Evolutionary conservation across 2,329 filamentous ascomycete genomes (phyloP).

Genomic region (Gaeumannomyces sp.): DNA sequence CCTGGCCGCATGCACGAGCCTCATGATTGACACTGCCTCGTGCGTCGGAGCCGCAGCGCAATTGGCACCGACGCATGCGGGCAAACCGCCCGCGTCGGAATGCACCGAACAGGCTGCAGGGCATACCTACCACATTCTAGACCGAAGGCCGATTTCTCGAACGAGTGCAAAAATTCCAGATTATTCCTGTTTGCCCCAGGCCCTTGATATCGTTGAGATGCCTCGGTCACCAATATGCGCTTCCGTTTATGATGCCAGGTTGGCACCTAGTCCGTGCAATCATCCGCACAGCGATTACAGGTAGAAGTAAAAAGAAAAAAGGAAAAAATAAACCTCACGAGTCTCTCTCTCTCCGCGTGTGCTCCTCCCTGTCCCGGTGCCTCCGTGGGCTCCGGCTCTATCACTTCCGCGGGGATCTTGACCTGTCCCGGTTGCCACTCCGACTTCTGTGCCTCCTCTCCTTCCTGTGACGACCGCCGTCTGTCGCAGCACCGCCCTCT

Average conservation of each 20-base stretch:
- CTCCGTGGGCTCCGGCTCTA: slow-evolving; percentile 24
- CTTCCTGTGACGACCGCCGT: neutral
- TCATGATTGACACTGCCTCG: neutral
- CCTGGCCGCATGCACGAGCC: neutral
- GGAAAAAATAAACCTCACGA: neutral
- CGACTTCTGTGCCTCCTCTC: slow-evolving; percentile 7
- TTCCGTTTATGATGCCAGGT: neutral
- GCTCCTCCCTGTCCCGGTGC: slow-evolving; percentile 13
- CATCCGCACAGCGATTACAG: neutral
- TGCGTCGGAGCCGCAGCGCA: neutral
- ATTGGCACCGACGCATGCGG: neutral
- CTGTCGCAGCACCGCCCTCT: neutral
- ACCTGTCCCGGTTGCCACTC: slow-evolving; percentile 21
- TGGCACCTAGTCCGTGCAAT: too few relatives aligned
- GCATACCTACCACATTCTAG: neutral
- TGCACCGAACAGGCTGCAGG: neutral
- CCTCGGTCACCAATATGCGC: neutral
- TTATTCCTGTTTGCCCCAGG: too few relatives aligned
- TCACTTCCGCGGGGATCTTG: slow-evolving; percentile 15
- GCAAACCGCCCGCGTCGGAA: neutral
- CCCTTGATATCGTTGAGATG: too few relatives aligned
- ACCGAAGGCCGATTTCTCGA: neutral
- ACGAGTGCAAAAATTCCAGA: neutral
- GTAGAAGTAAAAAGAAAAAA: neutral
- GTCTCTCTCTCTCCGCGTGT: neutral